Evolutionary conservation across 495 filamentous ascomycete genomes (phyloP), one percentile per base, ranked within the genome.

Genomic region (Niebla homalea): DNA sequence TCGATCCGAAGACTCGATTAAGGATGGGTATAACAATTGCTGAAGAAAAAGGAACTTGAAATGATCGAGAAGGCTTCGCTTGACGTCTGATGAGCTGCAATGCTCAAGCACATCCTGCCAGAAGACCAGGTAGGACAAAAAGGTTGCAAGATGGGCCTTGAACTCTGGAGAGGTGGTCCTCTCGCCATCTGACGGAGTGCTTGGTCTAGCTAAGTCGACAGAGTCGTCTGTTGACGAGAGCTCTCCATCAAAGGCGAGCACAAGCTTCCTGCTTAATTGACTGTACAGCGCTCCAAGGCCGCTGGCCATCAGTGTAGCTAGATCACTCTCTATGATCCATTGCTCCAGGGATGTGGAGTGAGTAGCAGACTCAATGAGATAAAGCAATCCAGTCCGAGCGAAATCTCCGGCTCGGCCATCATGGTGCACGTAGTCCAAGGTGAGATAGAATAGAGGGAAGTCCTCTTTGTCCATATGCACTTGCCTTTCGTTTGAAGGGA

Each of bases 51-150:
- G 77, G 53, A 97, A 83, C 61, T 95, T 88, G 60, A 97, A 99
- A 64, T 99, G 93, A 63, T 97, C 93, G 37, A 99, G 69, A 20
- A 99, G 68, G 0, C 88, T 95, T 50, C 84, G 85, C 55, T 88
- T 90, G 43, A 99, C 85, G 60, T 97, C 93, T 2, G 77, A 71
- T 1, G 90, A 96, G 54, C 79, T 79, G 67, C 92, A 99, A 66
- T 97, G 87, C 59, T 96, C 88, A 43, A 99, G 74, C 15, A 94
- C 87, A 64, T 99, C 92, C 60, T 99, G 92, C 93, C 92, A 99
- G 57, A 99, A 98, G 15, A 89, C 68, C 14, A 99, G 71, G 59
- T 96, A 90, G 14, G 92, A 94, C 22, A 99, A 75, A 59, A 99
- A 97, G 0, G 92, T 93, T 43, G 88, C 83, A 66, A 98, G 77